phyloP scores from a whole-genome alignment of 2,329 filamentous ascomycete genomes.

The Lizonia empirigonia region DNA sequence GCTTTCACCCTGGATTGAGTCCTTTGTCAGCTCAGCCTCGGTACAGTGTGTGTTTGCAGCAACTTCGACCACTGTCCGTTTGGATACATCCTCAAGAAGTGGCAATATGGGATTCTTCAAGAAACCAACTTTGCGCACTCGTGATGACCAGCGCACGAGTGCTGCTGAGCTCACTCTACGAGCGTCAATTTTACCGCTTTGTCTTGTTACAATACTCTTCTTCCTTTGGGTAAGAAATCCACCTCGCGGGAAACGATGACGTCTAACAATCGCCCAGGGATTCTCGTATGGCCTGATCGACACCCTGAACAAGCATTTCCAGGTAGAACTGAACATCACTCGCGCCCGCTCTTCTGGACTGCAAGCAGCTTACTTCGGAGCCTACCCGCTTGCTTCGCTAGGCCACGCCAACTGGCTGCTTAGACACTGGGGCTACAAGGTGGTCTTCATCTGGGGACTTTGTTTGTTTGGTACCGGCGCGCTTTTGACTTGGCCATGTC shows the following conservation, averaged over 20 bases:
- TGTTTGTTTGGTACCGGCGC: constrained; percentile 62
- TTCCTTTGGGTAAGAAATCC: constrained; percentile 62
- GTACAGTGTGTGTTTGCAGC: not conserved
- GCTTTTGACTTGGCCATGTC: constrained; percentile 64
- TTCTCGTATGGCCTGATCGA: constrained; percentile 64
- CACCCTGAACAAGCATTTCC: constrained; percentile 58
- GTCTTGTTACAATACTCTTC: constrained; percentile 69
- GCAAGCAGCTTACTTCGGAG: constrained; percentile 58
- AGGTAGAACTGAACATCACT: constrained; percentile 52
- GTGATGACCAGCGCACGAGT: constrained; percentile 55
- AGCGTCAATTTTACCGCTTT: constrained; percentile 69
- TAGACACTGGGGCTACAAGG: constrained; percentile 56
- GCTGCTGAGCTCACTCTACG: constrained; percentile 68
- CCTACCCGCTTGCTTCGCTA: constrained; percentile 56
- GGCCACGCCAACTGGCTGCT: constrained; percentile 57
- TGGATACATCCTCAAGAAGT: not conserved
- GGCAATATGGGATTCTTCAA: constrained; percentile 41
- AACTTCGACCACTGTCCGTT: too few species aligned
- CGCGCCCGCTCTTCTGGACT: constrained; percentile 53
- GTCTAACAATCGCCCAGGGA: constrained; percentile 41
- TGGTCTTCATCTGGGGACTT: constrained; percentile 59
- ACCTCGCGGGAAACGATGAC: not conserved
- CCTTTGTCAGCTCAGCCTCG: not conserved
- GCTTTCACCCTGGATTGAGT: not conserved
- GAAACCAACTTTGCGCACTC: constrained; percentile 35